These are phyloP conservation scores for Emydomyces testavorans DNA, from an alignment of 2,329 filamentous ascomycete species.

Conservation along the genomic window DNA sequence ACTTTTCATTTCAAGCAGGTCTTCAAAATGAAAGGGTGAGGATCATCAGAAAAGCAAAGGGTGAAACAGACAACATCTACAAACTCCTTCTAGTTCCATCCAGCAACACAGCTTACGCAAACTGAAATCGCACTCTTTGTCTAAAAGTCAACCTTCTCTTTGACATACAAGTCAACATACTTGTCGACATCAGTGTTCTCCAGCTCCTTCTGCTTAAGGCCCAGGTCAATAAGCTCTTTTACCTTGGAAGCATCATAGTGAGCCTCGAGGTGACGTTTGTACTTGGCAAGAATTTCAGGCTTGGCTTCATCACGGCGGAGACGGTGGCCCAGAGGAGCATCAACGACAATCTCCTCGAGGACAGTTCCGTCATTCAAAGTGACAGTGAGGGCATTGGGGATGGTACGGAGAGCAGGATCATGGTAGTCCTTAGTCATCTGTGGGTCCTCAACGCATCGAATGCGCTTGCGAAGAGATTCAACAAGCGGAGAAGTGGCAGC, in stretches of 20 bases:
- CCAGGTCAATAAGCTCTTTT: slow-evolving; percentile 69
- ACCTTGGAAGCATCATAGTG: slow-evolving; percentile 70
- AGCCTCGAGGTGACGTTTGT: slow-evolving; percentile 76
- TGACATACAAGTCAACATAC: slow-evolving; percentile 79
- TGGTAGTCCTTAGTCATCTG: slow-evolving; percentile 95
- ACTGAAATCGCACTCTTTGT: not conserved
- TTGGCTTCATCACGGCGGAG: slow-evolving; percentile 91
- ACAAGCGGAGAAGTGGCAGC: slow-evolving; percentile 81
- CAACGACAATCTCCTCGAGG: slow-evolving; percentile 79
- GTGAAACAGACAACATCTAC: not conserved
- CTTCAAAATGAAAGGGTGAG: not conserved
- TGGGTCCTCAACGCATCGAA: slow-evolving; percentile 91
- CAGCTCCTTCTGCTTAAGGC: slow-evolving; percentile 61
- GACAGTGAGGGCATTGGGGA: slow-evolving; percentile 92
- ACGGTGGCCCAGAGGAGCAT: slow-evolving; percentile 88
- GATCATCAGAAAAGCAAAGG: not conserved
- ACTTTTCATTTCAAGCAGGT: no score
- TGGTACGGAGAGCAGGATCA: slow-evolving; percentile 81
- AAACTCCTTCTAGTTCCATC: not conserved
- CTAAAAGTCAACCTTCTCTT: slow-evolving; percentile 27
- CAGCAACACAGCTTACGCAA: no score
- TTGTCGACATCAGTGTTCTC: slow-evolving; percentile 77
- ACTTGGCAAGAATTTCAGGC: slow-evolving; percentile 92
- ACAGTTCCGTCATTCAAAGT: slow-evolving; percentile 89
- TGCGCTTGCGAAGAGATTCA: slow-evolving; percentile 83